Percentiles rank a stretch among this genome's conserved stretches.
Conservation (phyloP, 495 filamentous ascomycete genomes). For the Amorphotheca resinae region DNA sequence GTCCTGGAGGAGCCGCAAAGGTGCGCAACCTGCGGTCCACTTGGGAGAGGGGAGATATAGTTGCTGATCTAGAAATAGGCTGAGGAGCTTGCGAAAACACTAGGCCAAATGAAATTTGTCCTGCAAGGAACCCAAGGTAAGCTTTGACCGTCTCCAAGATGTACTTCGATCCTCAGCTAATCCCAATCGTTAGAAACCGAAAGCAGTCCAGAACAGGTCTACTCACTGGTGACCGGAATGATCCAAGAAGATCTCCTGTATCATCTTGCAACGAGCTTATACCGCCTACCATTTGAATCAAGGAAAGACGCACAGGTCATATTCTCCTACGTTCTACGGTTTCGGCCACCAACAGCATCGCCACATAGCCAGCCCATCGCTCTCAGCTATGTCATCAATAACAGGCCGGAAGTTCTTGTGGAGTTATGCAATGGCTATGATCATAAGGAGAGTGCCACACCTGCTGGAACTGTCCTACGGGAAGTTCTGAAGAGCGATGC, state of each 20-base stretch:
- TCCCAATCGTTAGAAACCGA: conserved; percentile 52
- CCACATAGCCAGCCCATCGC: conserved; percentile 60
- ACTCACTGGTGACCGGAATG: conserved; percentile 63
- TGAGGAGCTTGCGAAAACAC: conserved; percentile 64
- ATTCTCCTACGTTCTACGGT: conserved; percentile 78
- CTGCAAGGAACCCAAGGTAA: conserved; percentile 56
- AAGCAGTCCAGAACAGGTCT: conserved; percentile 72
- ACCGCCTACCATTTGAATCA: conserved; percentile 83
- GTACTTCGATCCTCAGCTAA: conserved; percentile 2
- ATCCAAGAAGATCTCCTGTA: conserved; percentile 82
- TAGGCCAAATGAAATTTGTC: conserved; percentile 71
- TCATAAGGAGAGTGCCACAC: conserved; percentile 80
- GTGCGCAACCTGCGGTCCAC: conserved; percentile 22
- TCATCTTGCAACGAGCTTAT: conserved; percentile 63
- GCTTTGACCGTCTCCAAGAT: neutral
- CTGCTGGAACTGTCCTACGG: conserved; percentile 78
- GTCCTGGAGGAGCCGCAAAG: conserved; percentile 37
- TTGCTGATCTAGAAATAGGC: conserved; percentile 28
- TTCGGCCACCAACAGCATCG: conserved; percentile 47
- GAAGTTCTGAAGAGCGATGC: conserved; percentile 89
- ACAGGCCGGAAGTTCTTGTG: conserved; percentile 74
- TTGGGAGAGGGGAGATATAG: neutral
- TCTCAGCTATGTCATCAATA: conserved; percentile 71
- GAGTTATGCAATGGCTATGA: conserved; percentile 85
- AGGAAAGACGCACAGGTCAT: conserved; percentile 84